A percentile compares a stretch with the other conserved stretches of the same genome.
Conservation (phyloP, 2,329 filamentous ascomycete genomes). For the Zymoseptoria passerinii region DNA sequence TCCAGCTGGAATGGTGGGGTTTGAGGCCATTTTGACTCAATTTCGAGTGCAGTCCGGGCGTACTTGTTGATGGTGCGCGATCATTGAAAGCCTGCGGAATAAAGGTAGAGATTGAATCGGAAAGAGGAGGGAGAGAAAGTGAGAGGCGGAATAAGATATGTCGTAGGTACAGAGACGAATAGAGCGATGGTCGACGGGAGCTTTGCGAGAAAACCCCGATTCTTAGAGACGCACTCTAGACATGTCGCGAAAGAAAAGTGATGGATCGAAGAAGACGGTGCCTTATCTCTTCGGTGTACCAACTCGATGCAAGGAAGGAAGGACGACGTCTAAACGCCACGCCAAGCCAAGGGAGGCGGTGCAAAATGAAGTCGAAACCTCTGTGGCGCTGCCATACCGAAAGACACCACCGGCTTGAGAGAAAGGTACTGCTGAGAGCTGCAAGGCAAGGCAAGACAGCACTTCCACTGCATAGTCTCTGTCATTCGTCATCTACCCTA, state of each 20-base stretch:
- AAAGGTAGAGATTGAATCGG: too few relatives aligned
- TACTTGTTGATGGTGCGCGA: neutral
- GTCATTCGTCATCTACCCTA: too few relatives aligned
- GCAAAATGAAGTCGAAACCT: constrained; percentile 5
- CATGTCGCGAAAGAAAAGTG: neutral
- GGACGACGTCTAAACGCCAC: neutral
- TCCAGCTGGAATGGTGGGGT: neutral
- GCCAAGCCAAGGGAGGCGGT: neutral
- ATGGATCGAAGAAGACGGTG: neutral
- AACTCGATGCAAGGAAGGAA: neutral
- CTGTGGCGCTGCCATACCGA: neutral
- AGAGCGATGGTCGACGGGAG: too few relatives aligned
- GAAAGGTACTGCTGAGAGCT: too few relatives aligned
- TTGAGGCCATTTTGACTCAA: neutral
- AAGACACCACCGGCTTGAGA: too few relatives aligned
- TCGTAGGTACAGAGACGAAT: neutral
- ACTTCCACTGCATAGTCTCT: too few relatives aligned
- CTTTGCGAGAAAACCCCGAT: neutral
- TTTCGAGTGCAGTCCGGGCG: neutral
- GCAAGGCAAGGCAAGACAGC: too few relatives aligned
- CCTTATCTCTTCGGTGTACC: too few relatives aligned
- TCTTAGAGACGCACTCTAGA: too few relatives aligned
- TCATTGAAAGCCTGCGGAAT: too few relatives aligned
- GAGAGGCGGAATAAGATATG: neutral
- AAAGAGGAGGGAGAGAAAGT: too few relatives aligned